phyloP scores from a whole-genome alignment of 192 early-diverging fungal species.

The Backusella morwellensis region DNA sequence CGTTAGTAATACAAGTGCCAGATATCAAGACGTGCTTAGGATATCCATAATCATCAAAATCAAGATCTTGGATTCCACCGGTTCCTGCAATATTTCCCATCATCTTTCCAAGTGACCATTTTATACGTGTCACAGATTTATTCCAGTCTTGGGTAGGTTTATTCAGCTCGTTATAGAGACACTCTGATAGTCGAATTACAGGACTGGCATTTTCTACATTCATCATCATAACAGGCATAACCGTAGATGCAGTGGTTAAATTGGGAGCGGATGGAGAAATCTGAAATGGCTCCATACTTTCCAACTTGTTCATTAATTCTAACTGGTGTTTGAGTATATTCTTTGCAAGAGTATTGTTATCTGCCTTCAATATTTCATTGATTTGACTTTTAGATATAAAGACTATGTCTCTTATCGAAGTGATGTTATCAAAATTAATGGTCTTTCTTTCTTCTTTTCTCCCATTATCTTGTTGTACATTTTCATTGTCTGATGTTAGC shows the following conservation, averaged over 20 bases:
- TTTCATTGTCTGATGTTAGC: neutral
- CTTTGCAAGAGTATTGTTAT: neutral
- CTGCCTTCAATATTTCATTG: neutral
- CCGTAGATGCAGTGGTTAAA: neutral
- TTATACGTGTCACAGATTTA: neutral
- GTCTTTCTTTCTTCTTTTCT: neutral
- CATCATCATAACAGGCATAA: neutral
- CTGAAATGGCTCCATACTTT: neutral
- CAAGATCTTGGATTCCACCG: neutral
- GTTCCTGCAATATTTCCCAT: constrained; percentile 3
- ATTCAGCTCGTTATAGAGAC: neutral
- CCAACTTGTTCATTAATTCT: neutral
- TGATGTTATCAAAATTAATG: neutral
- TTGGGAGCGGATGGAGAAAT: neutral
- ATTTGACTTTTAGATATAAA: neutral
- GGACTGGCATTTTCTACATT: neutral
- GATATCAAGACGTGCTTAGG: neutral
- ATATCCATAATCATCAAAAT: constrained; percentile 9
- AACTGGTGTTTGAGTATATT: constrained; percentile 2
- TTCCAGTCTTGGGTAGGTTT: neutral
- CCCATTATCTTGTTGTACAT: neutral
- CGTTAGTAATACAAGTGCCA: constrained; percentile 7
- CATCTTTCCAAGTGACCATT: constrained; percentile 6
- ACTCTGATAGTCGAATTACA: neutral
- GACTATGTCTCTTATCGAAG: neutral